Conservation (phyloP, 176 grass and related monocot species). For the Eragrostis curvula region DNA sequence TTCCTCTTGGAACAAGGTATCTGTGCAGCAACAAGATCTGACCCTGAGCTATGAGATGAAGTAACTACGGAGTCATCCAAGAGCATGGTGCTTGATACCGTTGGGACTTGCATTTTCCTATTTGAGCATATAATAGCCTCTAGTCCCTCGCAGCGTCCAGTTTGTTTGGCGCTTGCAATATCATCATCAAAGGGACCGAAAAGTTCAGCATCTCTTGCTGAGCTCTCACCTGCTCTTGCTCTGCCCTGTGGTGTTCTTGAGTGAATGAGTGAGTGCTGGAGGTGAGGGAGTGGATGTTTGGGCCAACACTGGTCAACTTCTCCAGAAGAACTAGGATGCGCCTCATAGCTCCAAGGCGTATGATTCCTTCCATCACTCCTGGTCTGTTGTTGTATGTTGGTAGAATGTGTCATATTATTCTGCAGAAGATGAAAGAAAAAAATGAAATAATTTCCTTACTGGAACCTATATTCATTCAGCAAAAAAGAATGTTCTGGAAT, state of each 20-base stretch:
- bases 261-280: too few species aligned
- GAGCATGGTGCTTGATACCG: constrained; percentile 21
- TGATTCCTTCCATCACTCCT: background rate
- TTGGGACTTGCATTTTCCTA: constrained; percentile 1
- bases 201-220: constrained; percentile 30
- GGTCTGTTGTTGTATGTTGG: constrained; percentile 1
- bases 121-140: constrained; percentile 19
- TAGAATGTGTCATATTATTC: background rate
- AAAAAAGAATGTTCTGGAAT: background rate
- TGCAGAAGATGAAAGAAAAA: constrained; percentile 13
- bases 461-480: background rate
- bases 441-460: background rate
- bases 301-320: background rate
- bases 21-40: background rate
- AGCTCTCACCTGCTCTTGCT: too few species aligned
- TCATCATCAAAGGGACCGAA: constrained; percentile 24
- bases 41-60: constrained; percentile 9
- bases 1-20: constrained; percentile 4
- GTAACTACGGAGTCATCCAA: constrained; percentile 12
- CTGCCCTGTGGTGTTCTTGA: too few species aligned
- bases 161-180: background rate
- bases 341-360: background rate
- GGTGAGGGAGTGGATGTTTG: too few species aligned
- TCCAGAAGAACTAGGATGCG: background rate
- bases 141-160: constrained; percentile 18